Base-by-base conservation (phyloP, 179 eudicot species). In the Corrigiola litoralis region DNA sequence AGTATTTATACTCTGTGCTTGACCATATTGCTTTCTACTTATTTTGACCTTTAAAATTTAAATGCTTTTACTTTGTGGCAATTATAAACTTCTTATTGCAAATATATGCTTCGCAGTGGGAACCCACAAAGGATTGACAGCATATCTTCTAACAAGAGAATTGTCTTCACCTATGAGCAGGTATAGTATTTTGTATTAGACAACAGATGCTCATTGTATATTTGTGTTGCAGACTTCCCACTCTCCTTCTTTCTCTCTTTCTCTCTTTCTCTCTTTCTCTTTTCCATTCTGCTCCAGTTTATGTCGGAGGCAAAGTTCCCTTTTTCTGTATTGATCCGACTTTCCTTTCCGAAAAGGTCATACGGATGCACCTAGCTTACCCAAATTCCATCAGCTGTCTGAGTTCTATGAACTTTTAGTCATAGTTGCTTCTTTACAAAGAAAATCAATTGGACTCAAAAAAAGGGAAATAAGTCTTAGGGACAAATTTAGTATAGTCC, bases 91-190 rank as follows among this genome's bases (percentile, higher is more conserved):
- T 57, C 66, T 25, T 55, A 55, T 62, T 64, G 61, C 14, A 13
- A 61, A 49, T 50, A 17, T 53, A 9, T 73, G 50, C 58, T 48
- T 75, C 53, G 41, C 89, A 95, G 99, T 75, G 95, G 84, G 44
- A 95, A 95, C 57, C 99, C 99, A 24, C 99, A 95, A 72, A 77
- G 99, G 80, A 86, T 95, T 65, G 99, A 95, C 70, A 80, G 76
- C 45, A 82, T 73, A 40, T 87, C 92, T 60, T 82, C 99, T 34
- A 92, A 84, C 80, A 95, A 85, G 80, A 74, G 99, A 75, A 82
- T 89, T 76, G 85, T 82, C 69, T 95, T 95, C 76, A 81, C 95
- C 23, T 92, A 88, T 80, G 99, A 95, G 79, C 99, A 95, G 97
- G 99, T 92, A 80, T 58, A 31, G 4, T 67, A n/a, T 17, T 27